Base-by-base conservation (phyloP, 495 filamentous ascomycete genomes). In the Penicillium samsonianum region DNA sequence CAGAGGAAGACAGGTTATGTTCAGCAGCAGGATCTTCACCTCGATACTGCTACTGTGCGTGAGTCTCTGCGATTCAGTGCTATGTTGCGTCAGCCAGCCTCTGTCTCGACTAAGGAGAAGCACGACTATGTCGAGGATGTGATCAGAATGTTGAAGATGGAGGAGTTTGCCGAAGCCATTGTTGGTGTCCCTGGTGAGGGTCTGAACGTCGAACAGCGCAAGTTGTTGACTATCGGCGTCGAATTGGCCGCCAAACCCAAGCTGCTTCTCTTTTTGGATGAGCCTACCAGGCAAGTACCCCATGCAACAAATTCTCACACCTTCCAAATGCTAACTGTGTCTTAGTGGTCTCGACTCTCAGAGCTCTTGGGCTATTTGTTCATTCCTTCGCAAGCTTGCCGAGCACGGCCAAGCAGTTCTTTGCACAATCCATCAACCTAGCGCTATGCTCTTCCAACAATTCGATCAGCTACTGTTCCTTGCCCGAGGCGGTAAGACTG, bases 351-450 rank as follows among this genome's bases (percentile, higher is more conserved):
- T 95, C 17, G 90, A 95, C 70, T 85, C 82, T 61, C 90, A 96
- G 62, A 91, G 87, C 3, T 88, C 90, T 16, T 96, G 87, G 87
- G 83, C 88, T 40, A 93, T 94, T 61, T 78, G 88, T 50, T 75
- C 84, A 52, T 81, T 96, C 45, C 79, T 96, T 19, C 83, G 89
- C 62, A 92, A 91, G 66, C 79, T 96, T 35, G 89, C 92, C 41
- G 85, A 90, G 71, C 86, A 82, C 58, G 92, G 92, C 16, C 90
- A 95, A 69, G 90, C 92, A n/a, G 86, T 96, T 64, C 84, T 96
- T 8, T 94, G 90, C 69, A 96, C 92, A 7, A 96, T 98, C 58
- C 94, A 98, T 71, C 94, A 98, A 69, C 92, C 92, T 2, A 91
- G 87, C 0, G 91, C 91, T 38, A 89, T 95, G 69, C 80, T 98